Evolutionary conservation across 805 yeast genomes (phyloP).

Genomic region (Candida multigemmis): DNA sequence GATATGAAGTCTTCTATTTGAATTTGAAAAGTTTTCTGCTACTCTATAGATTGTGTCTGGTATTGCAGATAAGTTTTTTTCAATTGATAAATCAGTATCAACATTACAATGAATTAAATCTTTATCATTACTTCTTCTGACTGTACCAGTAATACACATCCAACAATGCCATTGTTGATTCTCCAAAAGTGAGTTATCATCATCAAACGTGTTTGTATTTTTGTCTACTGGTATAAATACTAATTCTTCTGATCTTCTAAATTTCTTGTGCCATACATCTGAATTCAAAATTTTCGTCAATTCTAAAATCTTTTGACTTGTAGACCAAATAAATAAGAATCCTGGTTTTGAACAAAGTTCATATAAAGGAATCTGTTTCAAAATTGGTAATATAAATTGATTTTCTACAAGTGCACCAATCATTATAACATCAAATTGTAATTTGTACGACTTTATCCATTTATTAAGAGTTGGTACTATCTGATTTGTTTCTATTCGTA

Average conservation of each 20-base stretch:
- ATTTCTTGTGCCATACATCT: constrained; percentile 48
- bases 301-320: constrained; percentile 62
- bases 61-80: constrained; percentile 20
- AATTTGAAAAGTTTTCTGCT: constrained; percentile 82
- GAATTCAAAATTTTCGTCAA: constrained; percentile 44
- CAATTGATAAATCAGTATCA: constrained; percentile 81
- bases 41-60: constrained; percentile 74
- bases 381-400: constrained; percentile 54
- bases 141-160: constrained; percentile 96
- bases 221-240: constrained; percentile 70
- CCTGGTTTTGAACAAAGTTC: constrained; percentile 79
- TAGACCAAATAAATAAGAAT: constrained; percentile 80
- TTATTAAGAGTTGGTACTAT: constrained; percentile 48
- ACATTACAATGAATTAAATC: constrained; percentile 87
- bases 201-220: constrained; percentile 49
- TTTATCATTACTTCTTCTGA: constrained; percentile 73
- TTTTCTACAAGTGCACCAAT: constrained; percentile 77
- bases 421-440: constrained; percentile 86
- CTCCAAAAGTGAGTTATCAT: constrained; percentile 34
- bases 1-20: constrained; percentile 76
- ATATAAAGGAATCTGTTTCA: constrained; percentile 61
- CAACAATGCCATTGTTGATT: constrained; percentile 93
- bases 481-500: constrained; percentile 40
- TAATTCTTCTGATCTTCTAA: constrained; percentile 83
- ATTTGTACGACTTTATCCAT: constrained; percentile 51